Base-by-base conservation (phyloP, 139 green algal genomes). In the Coccomyxa sp. region DNA sequence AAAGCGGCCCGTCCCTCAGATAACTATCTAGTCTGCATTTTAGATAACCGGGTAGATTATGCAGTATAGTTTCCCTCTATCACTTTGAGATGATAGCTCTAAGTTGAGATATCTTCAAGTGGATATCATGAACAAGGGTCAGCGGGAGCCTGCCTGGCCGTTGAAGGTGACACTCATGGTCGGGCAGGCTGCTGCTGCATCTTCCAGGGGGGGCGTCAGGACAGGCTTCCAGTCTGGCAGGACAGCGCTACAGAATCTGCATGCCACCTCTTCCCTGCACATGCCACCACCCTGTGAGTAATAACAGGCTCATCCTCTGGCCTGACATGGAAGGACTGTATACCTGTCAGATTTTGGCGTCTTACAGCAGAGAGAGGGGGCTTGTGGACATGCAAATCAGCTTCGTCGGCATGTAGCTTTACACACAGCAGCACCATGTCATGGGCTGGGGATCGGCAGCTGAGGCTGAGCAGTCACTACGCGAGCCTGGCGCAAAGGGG, bases 101-200 rank as follows among this genome's bases (percentile, higher is more conserved):
- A n/a, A n/a, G n/a, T n/a, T n/a, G 12, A 16, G 44, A 29, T 58
- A 58, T 58, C 44, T 58, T 58, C 16, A 16, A 58, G 44, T 58
- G 44, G 44, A 16, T 58, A 58, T 12, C 44, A 55, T n/a, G n/a
- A n/a, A 76, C 18, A 6, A 7, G 10, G 35, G 8, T 8, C 64
- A 68, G 64, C 64, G 8, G 73, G 69, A 50, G 31, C 64, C 36
- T n/a, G 86, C 84, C 38, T 79, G 55, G 39, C 79, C 84, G 39
- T 83, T 83, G 73, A 86, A 88, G 24, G 84, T 83, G 38, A 85
- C 84, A 2, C 75, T 80, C 84, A 88, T 88, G 55, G 82, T 86
- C 9, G 84, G 81, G 0, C 39, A 55, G 33, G 10, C 10, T 37
- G 58, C 76, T 41, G 18, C 55, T 31, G 27, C 74, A 37, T 55